phyloP scores from a whole-genome alignment of 768 basidiomycete genomes.

The Podaxis sp. region DNA sequence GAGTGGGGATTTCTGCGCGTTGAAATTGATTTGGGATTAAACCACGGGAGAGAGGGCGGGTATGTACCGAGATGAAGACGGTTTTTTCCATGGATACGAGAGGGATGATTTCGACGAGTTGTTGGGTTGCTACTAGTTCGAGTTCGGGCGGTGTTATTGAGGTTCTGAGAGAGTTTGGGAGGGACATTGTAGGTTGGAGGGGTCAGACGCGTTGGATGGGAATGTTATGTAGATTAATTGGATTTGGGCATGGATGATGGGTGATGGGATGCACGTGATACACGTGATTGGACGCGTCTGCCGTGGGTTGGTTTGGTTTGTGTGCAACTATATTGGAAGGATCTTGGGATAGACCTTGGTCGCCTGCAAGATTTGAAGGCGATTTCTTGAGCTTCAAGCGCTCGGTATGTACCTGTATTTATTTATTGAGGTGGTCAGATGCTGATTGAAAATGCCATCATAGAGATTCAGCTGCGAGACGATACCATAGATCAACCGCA shows the following conservation, averaged over 20 bases:
- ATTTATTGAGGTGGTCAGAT: neutral
- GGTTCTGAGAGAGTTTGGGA: constrained; percentile 8
- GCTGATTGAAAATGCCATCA: neutral
- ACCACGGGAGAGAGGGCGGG: constrained; percentile 13
- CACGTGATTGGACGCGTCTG: constrained; percentile 28
- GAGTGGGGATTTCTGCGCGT: neutral
- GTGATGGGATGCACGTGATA: constrained; percentile 15
- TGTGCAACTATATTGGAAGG: neutral
- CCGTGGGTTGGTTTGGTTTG: neutral
- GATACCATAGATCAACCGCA: neutral
- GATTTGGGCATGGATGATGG: neutral
- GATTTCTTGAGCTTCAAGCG: neutral
- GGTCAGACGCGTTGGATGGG: too few relatives aligned
- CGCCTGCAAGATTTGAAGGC: constrained; percentile 16
- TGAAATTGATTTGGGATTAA: constrained; percentile 21
- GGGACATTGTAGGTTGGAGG: neutral
- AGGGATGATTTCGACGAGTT: constrained; percentile 84
- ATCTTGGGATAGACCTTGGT: constrained; percentile 12
- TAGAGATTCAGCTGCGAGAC: neutral
- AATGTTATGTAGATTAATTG: too few relatives aligned
- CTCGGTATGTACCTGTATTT: neutral
- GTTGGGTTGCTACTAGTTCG: constrained; percentile 65
- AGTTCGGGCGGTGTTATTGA: constrained; percentile 18
- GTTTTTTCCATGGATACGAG: constrained; percentile 89
- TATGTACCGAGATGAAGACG: constrained; percentile 82